Evolutionary conservation across 352 stramenopile genomes (phyloP).

Genomic region (Pythium aristosporum): DNA sequence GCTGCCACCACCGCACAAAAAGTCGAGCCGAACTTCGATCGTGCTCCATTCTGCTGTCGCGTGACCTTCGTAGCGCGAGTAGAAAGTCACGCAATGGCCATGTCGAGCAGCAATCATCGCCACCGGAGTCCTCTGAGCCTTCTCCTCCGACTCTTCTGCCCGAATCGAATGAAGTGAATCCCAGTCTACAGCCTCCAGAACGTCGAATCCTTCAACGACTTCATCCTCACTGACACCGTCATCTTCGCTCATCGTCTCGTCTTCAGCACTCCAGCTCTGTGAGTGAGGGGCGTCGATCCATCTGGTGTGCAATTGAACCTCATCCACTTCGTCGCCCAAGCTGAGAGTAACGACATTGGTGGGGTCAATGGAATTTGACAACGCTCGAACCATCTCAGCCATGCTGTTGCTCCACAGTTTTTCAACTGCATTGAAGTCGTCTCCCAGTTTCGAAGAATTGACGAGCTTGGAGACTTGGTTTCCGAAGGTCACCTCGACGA

Average conservation of each 20-base stretch:
- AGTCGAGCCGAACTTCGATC: constrained; percentile 1
- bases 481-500: constrained; percentile 66
- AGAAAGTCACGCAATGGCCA: constrained; percentile 4
- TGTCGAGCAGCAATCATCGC: constrained; percentile 1
- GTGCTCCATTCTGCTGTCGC: not conserved
- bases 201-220: constrained; percentile 33
- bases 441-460: constrained; percentile 19
- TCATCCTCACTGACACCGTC: constrained; percentile 25
- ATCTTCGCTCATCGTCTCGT: constrained; percentile 3
- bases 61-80: constrained; percentile 4
- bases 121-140: not conserved
- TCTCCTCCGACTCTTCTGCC: not conserved
- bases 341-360: not conserved
- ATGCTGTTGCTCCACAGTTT: constrained; percentile 41
- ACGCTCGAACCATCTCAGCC: constrained; percentile 26
- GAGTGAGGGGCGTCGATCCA: not conserved
- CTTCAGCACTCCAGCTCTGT: not conserved
- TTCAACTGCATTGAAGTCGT: constrained; percentile 30
- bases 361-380: constrained; percentile 9
- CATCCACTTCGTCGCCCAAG: constrained; percentile 32
- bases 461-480: constrained; percentile 47
- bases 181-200: constrained; percentile 62
- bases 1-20: constrained; percentile 4
- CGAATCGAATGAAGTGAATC: constrained; percentile 33
- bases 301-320: constrained; percentile 44